A percentile compares a stretch with the other conserved stretches of the same genome.
Conservation (phyloP, 2,329 filamentous ascomycete genomes). For the Fusarium sp. region DNA sequence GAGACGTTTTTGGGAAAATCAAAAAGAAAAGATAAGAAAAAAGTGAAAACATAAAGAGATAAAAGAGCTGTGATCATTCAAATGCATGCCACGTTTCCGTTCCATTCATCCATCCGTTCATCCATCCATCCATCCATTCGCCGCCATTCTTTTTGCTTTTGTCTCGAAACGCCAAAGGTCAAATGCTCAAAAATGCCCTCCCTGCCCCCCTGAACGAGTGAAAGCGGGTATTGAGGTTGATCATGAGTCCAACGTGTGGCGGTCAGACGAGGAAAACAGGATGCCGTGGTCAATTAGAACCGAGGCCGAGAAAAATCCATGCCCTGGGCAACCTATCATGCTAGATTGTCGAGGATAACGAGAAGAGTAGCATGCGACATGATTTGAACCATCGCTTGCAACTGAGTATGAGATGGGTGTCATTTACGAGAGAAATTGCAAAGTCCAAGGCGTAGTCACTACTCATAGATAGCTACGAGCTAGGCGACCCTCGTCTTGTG, state of each 20-base stretch:
- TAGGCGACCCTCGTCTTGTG: constrained; percentile 42
- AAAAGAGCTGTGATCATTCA: constrained; percentile 47
- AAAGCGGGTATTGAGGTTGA: constrained; percentile 27
- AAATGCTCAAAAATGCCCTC: constrained; percentile 45
- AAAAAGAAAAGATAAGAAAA: constrained; percentile 25
- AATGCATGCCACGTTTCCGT: constrained; percentile 48
- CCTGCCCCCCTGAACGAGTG: constrained; percentile 24
- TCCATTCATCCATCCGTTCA: constrained; percentile 46
- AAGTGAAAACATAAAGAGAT: constrained; percentile 34
- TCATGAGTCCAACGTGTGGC: constrained; percentile 42
- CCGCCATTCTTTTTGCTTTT: constrained; percentile 47
- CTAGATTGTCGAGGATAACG: constrained; percentile 21
- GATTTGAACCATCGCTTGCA: constrained; percentile 10
- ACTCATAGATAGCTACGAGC: constrained; percentile 28
- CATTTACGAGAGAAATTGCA: constrained; percentile 32
- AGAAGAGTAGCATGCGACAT: constrained; percentile 21
- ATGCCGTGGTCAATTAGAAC: constrained; percentile 28
- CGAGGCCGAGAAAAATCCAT: constrained; percentile 33
- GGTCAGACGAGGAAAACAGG: constrained; percentile 41
- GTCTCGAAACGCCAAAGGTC: constrained; percentile 47
- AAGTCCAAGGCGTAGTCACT: constrained; percentile 32
- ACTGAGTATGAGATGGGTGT: constrained; percentile 36
- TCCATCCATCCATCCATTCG: constrained; percentile 47
- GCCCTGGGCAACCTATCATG: constrained; percentile 9
- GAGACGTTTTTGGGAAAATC: constrained; percentile 38